Evolutionary conservation across 176 grass and related monocot genomes (phyloP), one percentile per base, ranked within the genome.

Genomic region (Typha latifolia): DNA sequence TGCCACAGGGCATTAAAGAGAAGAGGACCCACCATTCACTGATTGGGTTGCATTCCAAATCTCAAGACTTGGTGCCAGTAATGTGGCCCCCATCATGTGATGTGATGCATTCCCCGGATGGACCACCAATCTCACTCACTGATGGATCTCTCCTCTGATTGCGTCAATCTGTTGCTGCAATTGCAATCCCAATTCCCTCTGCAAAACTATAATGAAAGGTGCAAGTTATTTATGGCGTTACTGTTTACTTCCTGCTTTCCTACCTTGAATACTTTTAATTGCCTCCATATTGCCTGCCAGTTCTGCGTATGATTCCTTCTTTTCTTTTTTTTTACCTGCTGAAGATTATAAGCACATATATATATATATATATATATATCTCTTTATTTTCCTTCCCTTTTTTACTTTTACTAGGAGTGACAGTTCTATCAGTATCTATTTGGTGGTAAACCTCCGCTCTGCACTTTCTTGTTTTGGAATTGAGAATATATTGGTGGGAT

Each of bases 401-500:
- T 37, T 37, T 37, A 4, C 34, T 6, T 37, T 6, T 37, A 20
- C 52, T 21, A 59, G 53, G 16, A 59, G 14, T 59, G 53, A 59
- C n/a, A 21, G n/a, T 22, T 59, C 6, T 19, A 59, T 3, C 27
- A 29, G n/a, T 21, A 59, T 14, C 9, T 22, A 59, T 59, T 59
- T 21, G 20, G 53, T 59, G 18, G 53, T 59, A 59, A 59, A 59
- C 11, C n/a, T 12, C 53, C 53, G 4, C n/a, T 14, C 9, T 64
- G 48, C 31, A 51, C 31, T 53, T 50, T 63, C 57, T 18, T n/a
- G 49, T 71, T 72, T 29, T 7, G 47, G 48, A 29, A 69, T 62
- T 51, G 66, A 55, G 68, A 26, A 16, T 31, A 77, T 14, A 49
- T 62, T 65, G 76, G 68, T 79, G 31, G 37, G 74, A 77, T 69